These are phyloP conservation scores for Aspergillus tubingensis DNA, from an alignment of 2,329 filamentous ascomycete genomes.

Conservation along the genomic window DNA sequence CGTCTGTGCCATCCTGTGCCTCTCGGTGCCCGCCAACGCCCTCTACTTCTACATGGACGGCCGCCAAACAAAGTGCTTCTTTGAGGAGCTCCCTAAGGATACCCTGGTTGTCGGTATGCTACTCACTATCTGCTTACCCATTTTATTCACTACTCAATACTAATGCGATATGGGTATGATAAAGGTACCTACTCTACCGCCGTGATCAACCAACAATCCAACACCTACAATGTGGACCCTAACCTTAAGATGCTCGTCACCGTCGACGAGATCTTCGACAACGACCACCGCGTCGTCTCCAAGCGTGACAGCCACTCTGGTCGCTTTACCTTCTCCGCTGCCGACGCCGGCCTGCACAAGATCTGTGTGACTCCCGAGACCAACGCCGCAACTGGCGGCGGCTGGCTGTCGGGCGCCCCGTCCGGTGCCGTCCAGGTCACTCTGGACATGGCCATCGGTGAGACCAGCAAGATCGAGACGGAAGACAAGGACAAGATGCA, in stretches of 20 bases:
- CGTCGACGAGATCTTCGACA: conserved; percentile 95
- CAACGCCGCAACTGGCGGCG: conserved; percentile 64
- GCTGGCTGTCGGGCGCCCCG: conserved; percentile 70
- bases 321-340: conserved; percentile 92
- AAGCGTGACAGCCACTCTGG: conserved; percentile 75
- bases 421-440: conserved; percentile 80
- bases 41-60: conserved; percentile 96
- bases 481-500: conserved; percentile 90
- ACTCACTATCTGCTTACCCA: neutral
- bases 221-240: conserved; percentile 70
- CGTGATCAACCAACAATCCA: conserved; percentile 73
- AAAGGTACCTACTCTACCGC: conserved; percentile 81
- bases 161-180: neutral
- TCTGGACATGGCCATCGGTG: conserved; percentile 90
- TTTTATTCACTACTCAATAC: neutral
- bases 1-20: conserved; percentile 65
- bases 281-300: conserved; percentile 92
- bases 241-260: conserved; percentile 84
- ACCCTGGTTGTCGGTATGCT: conserved; percentile 82
- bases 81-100: conserved; percentile 95
- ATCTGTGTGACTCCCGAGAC: conserved; percentile 91
- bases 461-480: conserved; percentile 90
- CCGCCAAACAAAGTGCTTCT: conserved; percentile 87
- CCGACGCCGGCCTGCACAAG: conserved; percentile 91
- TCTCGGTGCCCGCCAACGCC: conserved; percentile 68